phyloP scores from a whole-genome alignment of 257 asterid species.

The Jacaranda copaia region DNA sequence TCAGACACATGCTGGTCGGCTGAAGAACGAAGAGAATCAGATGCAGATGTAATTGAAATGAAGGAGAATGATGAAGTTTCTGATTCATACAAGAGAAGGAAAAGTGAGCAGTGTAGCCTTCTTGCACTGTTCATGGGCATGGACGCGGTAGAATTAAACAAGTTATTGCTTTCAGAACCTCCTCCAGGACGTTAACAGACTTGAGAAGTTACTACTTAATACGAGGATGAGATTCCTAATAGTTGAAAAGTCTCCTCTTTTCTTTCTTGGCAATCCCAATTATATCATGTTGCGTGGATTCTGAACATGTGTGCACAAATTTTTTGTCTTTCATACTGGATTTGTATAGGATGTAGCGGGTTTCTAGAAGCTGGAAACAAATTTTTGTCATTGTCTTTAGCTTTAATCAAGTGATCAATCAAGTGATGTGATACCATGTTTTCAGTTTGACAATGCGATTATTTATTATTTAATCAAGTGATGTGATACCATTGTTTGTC shows the following conservation, averaged over 20 bases:
- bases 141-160: conserved; percentile 69
- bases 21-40: conserved; percentile 40
- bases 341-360: too few species aligned
- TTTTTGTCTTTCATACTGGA: background rate
- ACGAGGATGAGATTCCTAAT: conserved; percentile 39
- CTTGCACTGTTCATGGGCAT: conserved; percentile 77
- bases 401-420: too few species aligned
- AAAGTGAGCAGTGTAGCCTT: conserved; percentile 56
- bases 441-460: too few species aligned
- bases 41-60: conserved; percentile 31
- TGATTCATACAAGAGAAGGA: conserved; percentile 50
- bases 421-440: too few species aligned
- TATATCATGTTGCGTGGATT: background rate
- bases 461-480: too few species aligned
- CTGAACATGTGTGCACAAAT: background rate
- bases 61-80: conserved; percentile 38
- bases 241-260: conserved; percentile 24
- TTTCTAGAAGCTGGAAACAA: too few species aligned
- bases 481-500: too few species aligned
- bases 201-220: conserved; percentile 21
- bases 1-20: conserved; percentile 28
- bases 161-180: conserved; percentile 57
- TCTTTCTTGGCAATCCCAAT: background rate
- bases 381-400: too few species aligned
- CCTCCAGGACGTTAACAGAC: conserved; percentile 14